Base-by-base conservation (phyloP, 208 protist genomes). In the Crithidia bombi region DNA sequence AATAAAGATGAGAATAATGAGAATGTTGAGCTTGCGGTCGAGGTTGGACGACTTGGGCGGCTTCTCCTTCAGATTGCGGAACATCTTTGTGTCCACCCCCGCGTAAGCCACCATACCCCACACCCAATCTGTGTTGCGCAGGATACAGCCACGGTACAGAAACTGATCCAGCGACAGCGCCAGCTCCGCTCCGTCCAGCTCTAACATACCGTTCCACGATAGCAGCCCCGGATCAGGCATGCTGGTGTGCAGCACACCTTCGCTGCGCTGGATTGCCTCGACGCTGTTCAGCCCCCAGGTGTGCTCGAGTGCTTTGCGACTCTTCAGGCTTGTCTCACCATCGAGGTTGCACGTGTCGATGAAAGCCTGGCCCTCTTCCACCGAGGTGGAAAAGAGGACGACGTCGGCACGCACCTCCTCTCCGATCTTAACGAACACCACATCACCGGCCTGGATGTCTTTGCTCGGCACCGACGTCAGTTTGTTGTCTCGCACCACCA, bases 31-130 rank as follows among this genome's bases (percentile, higher is more conserved):
- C 64, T 95, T 95, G 33, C 58, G 72, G 69, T 97, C 89, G 6
- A 98, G 79, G 64, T 83, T 90, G n/a, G 90, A 95, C n/a, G 79
- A 86, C 79, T 97, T 97, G n/a, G 80, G 78, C 33, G 85, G 82
- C 47, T 82, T 79, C 72, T 90, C 82, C 75, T 94, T 91, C 39
- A 96, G 73, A 62, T 98, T 98, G 39, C 80, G 85, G 46, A 96
- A 90, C 78, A 98, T 85, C 65, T 98, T 98, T 0, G 95, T 98
- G 68, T 97, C 86, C 11, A 84, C 65, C 36, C 96, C 93, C 0
- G 97, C 92, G 73, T 97, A 98, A 43, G 89, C 75, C n/a, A 97
- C 92, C 63, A 98, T 84, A 38, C 93, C 95, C 83, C 95, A 97
- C 12, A 96, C 72, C 84, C 91, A 98, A 39, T 96, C 81, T 30